Evolutionary conservation across 2,329 filamentous ascomycete species (phyloP).

Genomic region (Chrysoporthe puriensis): DNA sequence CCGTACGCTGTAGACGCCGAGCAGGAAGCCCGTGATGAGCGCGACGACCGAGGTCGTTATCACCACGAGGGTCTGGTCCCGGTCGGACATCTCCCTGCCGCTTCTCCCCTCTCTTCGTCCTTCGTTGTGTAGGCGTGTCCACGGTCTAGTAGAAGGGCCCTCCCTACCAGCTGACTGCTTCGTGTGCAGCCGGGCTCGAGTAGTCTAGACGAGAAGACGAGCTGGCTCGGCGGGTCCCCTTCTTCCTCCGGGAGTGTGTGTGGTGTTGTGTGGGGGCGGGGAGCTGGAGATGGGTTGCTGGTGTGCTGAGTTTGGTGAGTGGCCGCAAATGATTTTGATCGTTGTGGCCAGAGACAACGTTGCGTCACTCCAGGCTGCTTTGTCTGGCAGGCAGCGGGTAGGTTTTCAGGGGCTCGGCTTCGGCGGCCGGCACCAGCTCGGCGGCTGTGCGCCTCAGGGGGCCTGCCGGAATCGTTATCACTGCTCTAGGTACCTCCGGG

Average conservation of each 20-base stretch:
- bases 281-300: not conserved
- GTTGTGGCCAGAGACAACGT: not conserved
- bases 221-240: no score
- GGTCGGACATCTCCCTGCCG: conserved; percentile 15
- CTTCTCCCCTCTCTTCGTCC: conserved; percentile 12
- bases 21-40: conserved; percentile 76
- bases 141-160: not conserved
- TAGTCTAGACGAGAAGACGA: no score
- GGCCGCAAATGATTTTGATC: not conserved
- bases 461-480: conserved; percentile 7
- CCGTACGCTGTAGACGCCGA: conserved; percentile 73
- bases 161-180: not conserved
- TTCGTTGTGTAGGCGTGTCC: not conserved
- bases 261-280: not conserved
- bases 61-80: conserved; percentile 51
- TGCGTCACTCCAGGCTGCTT: conserved; percentile 24
- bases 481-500: not conserved
- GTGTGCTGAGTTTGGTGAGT: not conserved
- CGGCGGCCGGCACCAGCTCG: not conserved
- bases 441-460: conserved; percentile 2
- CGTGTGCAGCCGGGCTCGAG: no score
- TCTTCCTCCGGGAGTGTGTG: not conserved
- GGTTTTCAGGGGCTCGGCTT: conserved; percentile 8
- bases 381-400: conserved; percentile 12
- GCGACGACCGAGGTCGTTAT: conserved; percentile 75